phyloP scores from a whole-genome alignment of 495 filamentous ascomycete genomes.

The Parathielavia hyrcaniae region DNA sequence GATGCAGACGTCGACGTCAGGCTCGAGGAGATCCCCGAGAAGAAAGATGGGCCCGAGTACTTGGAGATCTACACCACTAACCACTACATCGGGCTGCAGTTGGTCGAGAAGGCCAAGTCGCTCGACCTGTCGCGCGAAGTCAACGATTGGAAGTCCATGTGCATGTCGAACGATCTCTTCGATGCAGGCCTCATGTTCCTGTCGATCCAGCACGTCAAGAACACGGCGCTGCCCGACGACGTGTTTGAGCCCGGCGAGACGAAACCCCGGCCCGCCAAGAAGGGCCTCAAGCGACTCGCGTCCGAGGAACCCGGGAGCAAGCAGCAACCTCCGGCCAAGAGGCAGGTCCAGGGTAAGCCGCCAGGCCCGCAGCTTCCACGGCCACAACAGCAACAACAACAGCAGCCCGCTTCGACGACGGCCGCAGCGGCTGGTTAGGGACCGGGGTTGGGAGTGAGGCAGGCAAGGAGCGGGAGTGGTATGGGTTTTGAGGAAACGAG shows the following conservation, averaged over 20 bases:
- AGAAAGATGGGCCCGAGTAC: slow-evolving; percentile 17
- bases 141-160: slow-evolving; percentile 64
- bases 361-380: not conserved
- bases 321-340: slow-evolving; percentile 6
- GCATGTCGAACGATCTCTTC: slow-evolving; percentile 60
- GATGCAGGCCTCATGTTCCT: slow-evolving; percentile 53
- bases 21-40: slow-evolving; percentile 25
- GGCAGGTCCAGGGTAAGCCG: not conserved
- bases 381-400: not conserved
- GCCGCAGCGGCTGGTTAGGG: slow-evolving; percentile 1
- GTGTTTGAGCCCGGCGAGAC: slow-evolving; percentile 78
- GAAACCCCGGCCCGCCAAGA: slow-evolving; percentile 59
- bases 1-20: slow-evolving; percentile 17
- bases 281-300: slow-evolving; percentile 30
- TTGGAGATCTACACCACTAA: slow-evolving; percentile 30
- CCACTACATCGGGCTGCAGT: slow-evolving; percentile 35
- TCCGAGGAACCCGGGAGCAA: slow-evolving; percentile 14
- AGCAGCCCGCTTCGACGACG: not conserved
- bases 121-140: slow-evolving; percentile 67
- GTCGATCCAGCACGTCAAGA: slow-evolving; percentile 67
- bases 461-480: not conserved
- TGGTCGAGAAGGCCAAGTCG: slow-evolving; percentile 46
- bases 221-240: slow-evolving; percentile 79
- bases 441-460: not conserved
- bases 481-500: not conserved